phyloP scores from a whole-genome alignment of 2,329 filamentous ascomycete species.

The Paraconiothyrium sp. region DNA sequence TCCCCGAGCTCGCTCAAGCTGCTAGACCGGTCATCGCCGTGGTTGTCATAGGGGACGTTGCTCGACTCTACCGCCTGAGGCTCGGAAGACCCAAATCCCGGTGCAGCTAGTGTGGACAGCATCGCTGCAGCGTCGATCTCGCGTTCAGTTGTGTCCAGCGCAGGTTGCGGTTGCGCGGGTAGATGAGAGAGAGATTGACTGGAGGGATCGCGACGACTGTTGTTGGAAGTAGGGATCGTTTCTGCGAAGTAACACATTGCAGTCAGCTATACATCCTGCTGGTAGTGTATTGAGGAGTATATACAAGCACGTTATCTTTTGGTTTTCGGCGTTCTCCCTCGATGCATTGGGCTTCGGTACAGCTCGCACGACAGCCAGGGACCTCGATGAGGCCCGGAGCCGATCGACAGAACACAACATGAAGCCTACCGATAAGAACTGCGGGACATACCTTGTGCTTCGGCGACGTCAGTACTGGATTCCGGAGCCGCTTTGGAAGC shows the following conservation, averaged over 20 bases:
- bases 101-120: slow-evolving; percentile 36
- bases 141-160: slow-evolving; percentile 24
- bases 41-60: slow-evolving; percentile 50
- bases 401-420: neutral
- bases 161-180: slow-evolving; percentile 28
- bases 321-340: neutral
- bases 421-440: neutral
- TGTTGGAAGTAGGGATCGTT: slow-evolving; percentile 24
- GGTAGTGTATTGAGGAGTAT: neutral
- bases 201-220: slow-evolving; percentile 30
- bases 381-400: neutral
- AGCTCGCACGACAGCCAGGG: neutral
- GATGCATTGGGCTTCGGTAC: neutral
- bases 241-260: slow-evolving; percentile 20
- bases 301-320: neutral
- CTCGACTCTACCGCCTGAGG: slow-evolving; percentile 24
- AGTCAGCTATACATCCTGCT: slow-evolving; percentile 3
- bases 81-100: slow-evolving; percentile 30
- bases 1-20: slow-evolving; percentile 91
- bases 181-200: slow-evolving; percentile 58
- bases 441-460: slow-evolving; percentile 34
- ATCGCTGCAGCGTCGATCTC: slow-evolving; percentile 31
- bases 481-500: slow-evolving; percentile 46
- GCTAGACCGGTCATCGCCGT: slow-evolving; percentile 75
- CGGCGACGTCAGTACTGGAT: slow-evolving; percentile 29